Evolutionary conservation across 2,329 filamentous ascomycete genomes (phyloP).

Genomic region (Penicillium brasilianum): DNA sequence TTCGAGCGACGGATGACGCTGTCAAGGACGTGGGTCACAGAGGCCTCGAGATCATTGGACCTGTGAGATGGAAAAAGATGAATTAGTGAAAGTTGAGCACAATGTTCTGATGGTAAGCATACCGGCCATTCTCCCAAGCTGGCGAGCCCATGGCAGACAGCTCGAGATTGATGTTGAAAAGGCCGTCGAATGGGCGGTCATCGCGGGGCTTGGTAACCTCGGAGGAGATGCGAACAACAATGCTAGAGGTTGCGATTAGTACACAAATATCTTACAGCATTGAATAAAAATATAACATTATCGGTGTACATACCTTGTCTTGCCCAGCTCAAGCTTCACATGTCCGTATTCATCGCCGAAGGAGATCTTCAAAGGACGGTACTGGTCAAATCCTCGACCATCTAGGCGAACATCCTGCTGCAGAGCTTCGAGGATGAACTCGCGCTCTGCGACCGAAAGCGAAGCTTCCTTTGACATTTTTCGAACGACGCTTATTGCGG

Average conservation of each 20-base stretch:
- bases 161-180: conserved; percentile 91
- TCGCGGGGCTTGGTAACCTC: conserved; percentile 84
- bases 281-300: not conserved
- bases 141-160: conserved; percentile 91
- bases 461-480: conserved; percentile 90
- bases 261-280: conserved; percentile 3
- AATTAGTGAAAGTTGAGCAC: not conserved
- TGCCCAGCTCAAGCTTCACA: conserved; percentile 83
- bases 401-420: conserved; percentile 82
- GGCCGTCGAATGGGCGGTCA: conserved; percentile 91
- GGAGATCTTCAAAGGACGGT: conserved; percentile 73
- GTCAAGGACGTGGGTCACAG: conserved; percentile 87
- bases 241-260: conserved; percentile 55
- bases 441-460: conserved; percentile 84
- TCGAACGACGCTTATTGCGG: conserved; percentile 12
- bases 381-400: conserved; percentile 79
- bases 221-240: conserved; percentile 83
- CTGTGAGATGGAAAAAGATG: conserved; percentile 45
- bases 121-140: conserved; percentile 82
- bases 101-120: conserved; percentile 32
- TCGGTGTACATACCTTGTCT: conserved; percentile 76
- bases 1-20: conserved; percentile 91
- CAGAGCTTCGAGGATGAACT: conserved; percentile 83
- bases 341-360: conserved; percentile 93
- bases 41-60: conserved; percentile 80